phyloP scores from a whole-genome alignment of 768 basidiomycete species.

The Dioszegia hungarica region DNA sequence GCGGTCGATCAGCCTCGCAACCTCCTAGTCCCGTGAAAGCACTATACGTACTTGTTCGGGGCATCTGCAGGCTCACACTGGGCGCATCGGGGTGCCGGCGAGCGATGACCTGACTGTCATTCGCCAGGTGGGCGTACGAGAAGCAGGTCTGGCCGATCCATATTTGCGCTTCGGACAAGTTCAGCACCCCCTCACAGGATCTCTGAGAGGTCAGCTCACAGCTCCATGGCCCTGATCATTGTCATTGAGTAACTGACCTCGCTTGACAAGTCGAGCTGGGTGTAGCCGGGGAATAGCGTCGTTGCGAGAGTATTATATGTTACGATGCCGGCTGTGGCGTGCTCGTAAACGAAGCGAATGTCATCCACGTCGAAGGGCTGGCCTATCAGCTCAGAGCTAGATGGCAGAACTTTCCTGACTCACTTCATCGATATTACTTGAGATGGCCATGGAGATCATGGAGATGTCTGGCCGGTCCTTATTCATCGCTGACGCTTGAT shows the following conservation, averaged over 20 bases:
- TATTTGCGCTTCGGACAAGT: neutral
- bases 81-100: neutral
- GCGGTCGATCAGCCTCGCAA: neutral
- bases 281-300: neutral
- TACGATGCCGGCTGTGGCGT: neutral
- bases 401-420: neutral
- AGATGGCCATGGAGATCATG: neutral
- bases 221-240: no score
- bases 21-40: neutral
- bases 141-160: constrained; percentile 6
- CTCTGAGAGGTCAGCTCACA: neutral
- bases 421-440: neutral
- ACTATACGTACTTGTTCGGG: neutral
- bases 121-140: constrained; percentile 1
- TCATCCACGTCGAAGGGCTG: neutral
- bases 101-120: constrained; percentile 2
- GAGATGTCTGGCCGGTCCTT: constrained; percentile 57
- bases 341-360: neutral
- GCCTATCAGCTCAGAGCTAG: neutral
- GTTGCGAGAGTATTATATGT: neutral
- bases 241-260: neutral
- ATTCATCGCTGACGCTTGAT: constrained; percentile 56
- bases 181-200: constrained; percentile 3
- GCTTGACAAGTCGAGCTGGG: neutral
- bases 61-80: neutral